Percentiles rank a stretch among this genome's conserved stretches.
Conservation (phyloP, 2,329 filamentous ascomycete genomes). For the Trichoderma simmonsii region DNA sequence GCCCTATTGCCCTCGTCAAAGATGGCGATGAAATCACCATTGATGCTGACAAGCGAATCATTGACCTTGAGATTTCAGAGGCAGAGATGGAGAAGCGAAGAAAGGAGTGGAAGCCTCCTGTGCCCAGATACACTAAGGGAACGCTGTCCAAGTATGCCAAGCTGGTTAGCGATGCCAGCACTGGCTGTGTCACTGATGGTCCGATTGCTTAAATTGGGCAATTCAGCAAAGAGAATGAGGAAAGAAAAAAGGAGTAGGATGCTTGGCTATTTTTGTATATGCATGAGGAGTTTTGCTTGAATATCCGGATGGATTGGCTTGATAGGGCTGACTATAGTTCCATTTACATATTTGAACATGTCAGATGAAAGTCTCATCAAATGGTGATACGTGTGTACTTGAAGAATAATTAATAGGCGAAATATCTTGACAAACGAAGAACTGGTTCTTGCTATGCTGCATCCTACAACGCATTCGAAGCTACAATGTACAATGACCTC, state of each 20-base stretch:
- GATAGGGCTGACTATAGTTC: neutral
- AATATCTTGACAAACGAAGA: neutral
- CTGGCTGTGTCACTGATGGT: constrained; percentile 57
- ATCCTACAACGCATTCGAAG: neutral
- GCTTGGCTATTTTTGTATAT: neutral
- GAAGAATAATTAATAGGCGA: neutral
- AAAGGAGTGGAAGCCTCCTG: constrained; percentile 60
- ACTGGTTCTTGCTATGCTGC: neutral
- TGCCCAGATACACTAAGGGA: constrained; percentile 57
- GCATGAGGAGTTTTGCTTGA: constrained; percentile 7
- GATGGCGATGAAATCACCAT: constrained; percentile 81
- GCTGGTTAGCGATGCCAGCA: constrained; percentile 56
- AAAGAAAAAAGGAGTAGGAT: neutral
- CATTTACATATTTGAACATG: neutral
- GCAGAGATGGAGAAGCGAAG: constrained; percentile 59
- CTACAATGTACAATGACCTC: neutral
- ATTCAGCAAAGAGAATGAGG: neutral
- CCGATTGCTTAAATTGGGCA: constrained; percentile 19
- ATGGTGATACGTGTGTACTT: neutral
- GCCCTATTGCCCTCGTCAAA: constrained; percentile 77
- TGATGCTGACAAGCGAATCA: constrained; percentile 70
- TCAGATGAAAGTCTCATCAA: neutral
- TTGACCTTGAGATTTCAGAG: constrained; percentile 64
- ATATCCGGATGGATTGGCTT: constrained; percentile 10
- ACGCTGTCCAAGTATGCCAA: constrained; percentile 68